Conservation (phyloP, 2,329 filamentous ascomycete species). For the Whalleya microplaca region DNA sequence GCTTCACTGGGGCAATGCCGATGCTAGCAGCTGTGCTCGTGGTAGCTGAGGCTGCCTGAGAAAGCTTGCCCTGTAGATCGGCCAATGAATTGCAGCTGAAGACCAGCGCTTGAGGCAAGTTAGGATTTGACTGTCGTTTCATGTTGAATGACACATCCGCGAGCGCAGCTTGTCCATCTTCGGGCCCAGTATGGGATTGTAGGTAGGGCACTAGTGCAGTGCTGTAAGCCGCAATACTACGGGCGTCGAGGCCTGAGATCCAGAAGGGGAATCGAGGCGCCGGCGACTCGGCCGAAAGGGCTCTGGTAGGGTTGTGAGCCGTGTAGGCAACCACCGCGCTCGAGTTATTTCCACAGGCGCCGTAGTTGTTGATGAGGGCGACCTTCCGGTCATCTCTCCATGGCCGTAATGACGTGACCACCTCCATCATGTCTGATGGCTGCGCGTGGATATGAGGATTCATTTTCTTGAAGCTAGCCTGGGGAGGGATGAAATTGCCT, state of each 20-base stretch:
- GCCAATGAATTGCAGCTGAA: constrained; percentile 32
- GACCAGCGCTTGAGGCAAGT: constrained; percentile 26
- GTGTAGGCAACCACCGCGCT: constrained; percentile 27
- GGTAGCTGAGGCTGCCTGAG: background rate
- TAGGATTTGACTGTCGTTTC: constrained; percentile 35
- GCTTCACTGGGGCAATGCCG: background rate
- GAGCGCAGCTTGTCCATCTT: constrained; percentile 6
- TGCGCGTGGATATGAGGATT: constrained; percentile 31
- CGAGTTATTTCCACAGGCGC: constrained; percentile 39
- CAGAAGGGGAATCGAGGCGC: constrained; percentile 22
- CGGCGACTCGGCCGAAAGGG: too few relatives aligned
- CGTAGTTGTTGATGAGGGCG: constrained; percentile 42
- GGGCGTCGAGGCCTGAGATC: constrained; percentile 26
- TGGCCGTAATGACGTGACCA: constrained; percentile 14
- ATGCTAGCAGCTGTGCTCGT: background rate
- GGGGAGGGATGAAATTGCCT: constrained; percentile 34
- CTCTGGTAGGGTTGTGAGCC: background rate
- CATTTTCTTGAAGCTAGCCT: constrained; percentile 38
- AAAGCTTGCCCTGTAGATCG: constrained; percentile 32
- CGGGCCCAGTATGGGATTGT: constrained; percentile 2
- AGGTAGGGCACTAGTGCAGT: constrained; percentile 16
- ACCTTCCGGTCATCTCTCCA: constrained; percentile 27
- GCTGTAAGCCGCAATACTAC: constrained; percentile 25
- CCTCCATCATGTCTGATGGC: constrained; percentile 24
- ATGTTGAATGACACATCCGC: constrained; percentile 40